Base-by-base conservation (phyloP, 176 grass and related monocot genomes). In the Avena atlantica region DNA sequence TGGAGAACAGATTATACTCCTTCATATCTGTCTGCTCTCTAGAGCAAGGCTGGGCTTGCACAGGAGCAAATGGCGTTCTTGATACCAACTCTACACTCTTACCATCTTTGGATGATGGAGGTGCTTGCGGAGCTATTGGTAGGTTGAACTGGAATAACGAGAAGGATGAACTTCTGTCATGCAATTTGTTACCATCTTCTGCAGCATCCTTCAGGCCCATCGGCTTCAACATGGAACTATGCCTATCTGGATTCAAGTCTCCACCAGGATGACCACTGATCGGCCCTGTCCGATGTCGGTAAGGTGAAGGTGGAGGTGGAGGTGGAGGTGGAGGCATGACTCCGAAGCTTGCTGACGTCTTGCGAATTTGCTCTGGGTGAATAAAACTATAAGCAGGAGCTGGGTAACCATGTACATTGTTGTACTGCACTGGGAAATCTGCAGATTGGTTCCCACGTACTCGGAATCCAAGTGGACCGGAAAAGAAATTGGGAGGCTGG, bases 71-170 rank as follows among this genome's bases (percentile, higher is more conserved):
- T 37, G 83, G 70, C 27, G 74, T 62, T 17, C 76, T 89, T 50
- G 66, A 76, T 19, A 66, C 81, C 31, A 83, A 25, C 9, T 82
- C 94, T 65, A 67, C 59, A n/a, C 45, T 88, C 55, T 49, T 93
- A 55, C 76, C 89, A 85, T 93, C 94, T 81, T 91, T 88, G 42
- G 76, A 88, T 74, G 81, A 89, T 31, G 78, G 82, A 36, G 83
- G 68, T 50, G 85, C 89, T 34, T 60, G 84, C 31, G 88, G 78
- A 77, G 86, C 90, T 79, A 94, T 89, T 27, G 92, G 97, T 50
- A 91, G 85, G 53, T 93, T 93, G 83, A 91, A 98, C 12, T 98
- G 97, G 73, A 98, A 98, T 65, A 98, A 79, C 5, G 97, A 98
- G 82, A 98, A 98, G 76, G 90, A 87, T 24, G 92, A 77, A 83